phyloP scores from a whole-genome alignment of 2,329 filamentous ascomycete genomes.

The Lachnellula hyalina region DNA sequence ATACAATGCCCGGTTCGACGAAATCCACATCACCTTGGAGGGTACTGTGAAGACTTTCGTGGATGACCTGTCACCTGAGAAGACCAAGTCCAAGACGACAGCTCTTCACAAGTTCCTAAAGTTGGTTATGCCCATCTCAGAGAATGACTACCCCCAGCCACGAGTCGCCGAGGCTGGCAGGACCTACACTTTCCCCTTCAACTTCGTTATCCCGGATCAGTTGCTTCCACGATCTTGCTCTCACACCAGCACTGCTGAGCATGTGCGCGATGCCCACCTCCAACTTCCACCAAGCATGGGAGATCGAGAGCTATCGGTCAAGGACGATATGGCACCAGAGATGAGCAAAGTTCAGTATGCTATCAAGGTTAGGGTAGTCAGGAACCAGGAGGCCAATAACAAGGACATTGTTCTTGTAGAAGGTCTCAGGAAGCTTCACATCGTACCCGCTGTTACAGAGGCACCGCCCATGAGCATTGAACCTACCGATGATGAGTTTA shows the following conservation, averaged over 20 bases:
- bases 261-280: slow-evolving; percentile 29
- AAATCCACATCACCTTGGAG: slow-evolving; percentile 29
- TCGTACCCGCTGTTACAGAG: slow-evolving; percentile 26
- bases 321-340: slow-evolving; percentile 28
- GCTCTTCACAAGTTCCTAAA: slow-evolving; percentile 30
- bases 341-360: slow-evolving; percentile 29
- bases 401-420: slow-evolving; percentile 23
- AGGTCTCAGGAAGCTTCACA: slow-evolving; percentile 21
- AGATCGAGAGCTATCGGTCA: slow-evolving; percentile 14
- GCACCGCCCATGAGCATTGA: slow-evolving; percentile 28
- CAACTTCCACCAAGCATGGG: slow-evolving; percentile 30
- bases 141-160: slow-evolving; percentile 26
- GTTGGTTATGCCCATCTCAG: slow-evolving; percentile 29
- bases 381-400: slow-evolving; percentile 16
- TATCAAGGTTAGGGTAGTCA: slow-evolving; percentile 27
- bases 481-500: slow-evolving; percentile 19
- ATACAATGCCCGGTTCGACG: slow-evolving; percentile 27
- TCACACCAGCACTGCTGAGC: slow-evolving; percentile 19
- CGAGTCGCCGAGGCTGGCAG: slow-evolving; percentile 27
- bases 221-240: slow-evolving; percentile 28
- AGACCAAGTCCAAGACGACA: slow-evolving; percentile 18
- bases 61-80: slow-evolving; percentile 26
- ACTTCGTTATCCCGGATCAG: slow-evolving; percentile 31
- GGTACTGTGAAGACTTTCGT: slow-evolving; percentile 26
- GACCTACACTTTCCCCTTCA: slow-evolving; percentile 29